These are phyloP conservation scores for Barnettozyma sp. DNA, from an alignment of 805 yeast species.

Conservation along the genomic window DNA sequence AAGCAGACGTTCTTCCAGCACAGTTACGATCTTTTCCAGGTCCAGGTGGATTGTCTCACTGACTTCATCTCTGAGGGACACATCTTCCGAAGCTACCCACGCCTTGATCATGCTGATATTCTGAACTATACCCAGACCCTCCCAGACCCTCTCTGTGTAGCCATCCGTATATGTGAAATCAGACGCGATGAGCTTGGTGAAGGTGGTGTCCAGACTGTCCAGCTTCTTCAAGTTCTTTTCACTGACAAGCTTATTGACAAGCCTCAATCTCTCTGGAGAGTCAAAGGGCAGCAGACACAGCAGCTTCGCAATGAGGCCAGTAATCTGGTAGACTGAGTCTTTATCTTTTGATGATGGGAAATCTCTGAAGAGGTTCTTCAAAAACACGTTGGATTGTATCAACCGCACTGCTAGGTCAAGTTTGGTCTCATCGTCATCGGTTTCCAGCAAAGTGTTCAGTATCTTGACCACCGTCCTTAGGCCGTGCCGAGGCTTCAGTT, in stretches of 20 bases:
- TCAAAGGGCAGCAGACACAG: slow-evolving; percentile 18
- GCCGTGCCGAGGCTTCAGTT: slow-evolving; percentile 7
- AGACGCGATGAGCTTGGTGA: slow-evolving; percentile 1
- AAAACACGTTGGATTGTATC: slow-evolving; percentile 11
- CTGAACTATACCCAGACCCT: slow-evolving; percentile 18
- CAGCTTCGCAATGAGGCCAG: slow-evolving; percentile 12
- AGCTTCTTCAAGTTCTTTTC: slow-evolving; percentile 12
- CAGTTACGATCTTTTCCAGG: neutral
- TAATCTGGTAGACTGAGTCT: slow-evolving; percentile 3
- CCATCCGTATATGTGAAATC: slow-evolving; percentile 9
- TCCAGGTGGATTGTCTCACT: slow-evolving; percentile 1
- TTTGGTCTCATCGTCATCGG: slow-evolving; percentile 9
- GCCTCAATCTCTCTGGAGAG: slow-evolving; percentile 20
- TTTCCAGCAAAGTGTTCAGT: slow-evolving; percentile 11
- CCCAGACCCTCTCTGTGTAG: slow-evolving; percentile 17
- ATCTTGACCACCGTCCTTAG: slow-evolving; percentile 12
- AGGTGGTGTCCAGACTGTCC: slow-evolving; percentile 3
- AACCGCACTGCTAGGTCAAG: slow-evolving; percentile 11
- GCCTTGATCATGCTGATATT: slow-evolving; percentile 12
- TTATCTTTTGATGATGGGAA: slow-evolving; percentile 7
- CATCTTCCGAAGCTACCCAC: slow-evolving; percentile 21
- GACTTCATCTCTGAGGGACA: slow-evolving; percentile 11
- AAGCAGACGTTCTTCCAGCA: neutral
- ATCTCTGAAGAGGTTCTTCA: slow-evolving; percentile 14
- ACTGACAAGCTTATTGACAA: slow-evolving; percentile 16